Conservation (phyloP, 2,329 filamentous ascomycete genomes). For the Ophiostoma australiae region DNA sequence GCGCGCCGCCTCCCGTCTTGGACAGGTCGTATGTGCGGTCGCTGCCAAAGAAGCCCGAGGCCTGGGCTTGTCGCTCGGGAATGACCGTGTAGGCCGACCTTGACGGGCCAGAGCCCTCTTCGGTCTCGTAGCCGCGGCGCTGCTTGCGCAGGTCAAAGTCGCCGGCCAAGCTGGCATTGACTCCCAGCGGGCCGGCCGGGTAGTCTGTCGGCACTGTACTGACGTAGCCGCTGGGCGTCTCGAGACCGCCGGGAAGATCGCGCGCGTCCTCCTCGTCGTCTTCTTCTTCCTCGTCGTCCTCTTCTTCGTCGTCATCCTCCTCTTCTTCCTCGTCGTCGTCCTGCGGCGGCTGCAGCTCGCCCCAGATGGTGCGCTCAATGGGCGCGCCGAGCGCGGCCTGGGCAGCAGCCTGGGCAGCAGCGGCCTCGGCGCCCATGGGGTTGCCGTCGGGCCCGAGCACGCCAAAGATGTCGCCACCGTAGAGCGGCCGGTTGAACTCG, state of each 20-base stretch:
- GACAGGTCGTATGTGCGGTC: constrained; percentile 85
- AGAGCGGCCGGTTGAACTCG: constrained; percentile 84
- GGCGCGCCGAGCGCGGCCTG: constrained; percentile 59
- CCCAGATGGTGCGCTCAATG: constrained; percentile 85
- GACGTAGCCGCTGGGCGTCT: constrained; percentile 74
- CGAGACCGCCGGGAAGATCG: constrained; percentile 60
- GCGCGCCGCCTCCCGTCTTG: constrained; percentile 44
- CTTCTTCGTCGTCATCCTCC: constrained; percentile 49
- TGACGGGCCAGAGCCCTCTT: constrained; percentile 62
- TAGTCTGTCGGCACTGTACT: constrained; percentile 79
- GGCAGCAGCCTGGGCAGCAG: constrained; percentile 34
- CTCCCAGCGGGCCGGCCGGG: constrained; percentile 57
- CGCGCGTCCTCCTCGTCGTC: constrained; percentile 60
- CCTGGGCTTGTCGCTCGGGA: constrained; percentile 77
- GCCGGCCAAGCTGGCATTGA: constrained; percentile 69
- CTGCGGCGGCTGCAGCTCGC: constrained; percentile 76
- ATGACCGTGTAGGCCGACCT: constrained; percentile 84
- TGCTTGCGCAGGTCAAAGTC: constrained; percentile 91
- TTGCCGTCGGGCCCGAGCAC: constrained; percentile 46
- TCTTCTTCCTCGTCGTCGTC: constrained; percentile 70
- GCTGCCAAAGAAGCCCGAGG: constrained; percentile 92
- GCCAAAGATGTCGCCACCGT: constrained; percentile 92
- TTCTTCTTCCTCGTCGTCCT: constrained; percentile 66
- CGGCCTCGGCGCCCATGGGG: constrained; percentile 20
- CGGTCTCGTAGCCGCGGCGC: constrained; percentile 78